phyloP scores from a whole-genome alignment of 345 rosid species.

The Eucalyptus tenuipes region DNA sequence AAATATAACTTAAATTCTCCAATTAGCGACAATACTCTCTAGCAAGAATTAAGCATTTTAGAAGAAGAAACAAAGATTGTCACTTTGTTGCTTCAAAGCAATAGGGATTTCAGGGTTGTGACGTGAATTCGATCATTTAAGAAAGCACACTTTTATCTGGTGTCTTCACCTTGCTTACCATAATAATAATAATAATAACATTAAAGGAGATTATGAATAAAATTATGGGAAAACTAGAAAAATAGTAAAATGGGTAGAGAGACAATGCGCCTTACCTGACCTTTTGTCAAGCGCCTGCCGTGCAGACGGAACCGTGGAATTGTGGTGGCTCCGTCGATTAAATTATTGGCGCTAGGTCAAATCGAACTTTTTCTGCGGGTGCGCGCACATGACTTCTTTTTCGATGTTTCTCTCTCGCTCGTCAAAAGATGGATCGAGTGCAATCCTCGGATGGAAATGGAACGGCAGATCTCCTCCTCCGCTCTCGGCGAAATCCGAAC shows the following conservation, averaged over 20 bases:
- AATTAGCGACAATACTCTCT: background rate
- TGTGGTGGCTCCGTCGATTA: background rate
- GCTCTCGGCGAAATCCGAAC: background rate
- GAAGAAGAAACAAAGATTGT: background rate
- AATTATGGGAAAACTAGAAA: background rate
- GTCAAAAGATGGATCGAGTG: background rate
- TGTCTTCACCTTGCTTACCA: background rate
- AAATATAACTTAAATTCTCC: background rate
- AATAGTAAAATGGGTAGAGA: background rate
- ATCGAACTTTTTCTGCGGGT: background rate
- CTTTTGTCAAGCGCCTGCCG: background rate
- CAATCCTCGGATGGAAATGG: background rate
- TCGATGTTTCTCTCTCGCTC: background rate
- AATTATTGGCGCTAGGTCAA: background rate
- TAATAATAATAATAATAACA: background rate
- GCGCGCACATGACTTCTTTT: background rate
- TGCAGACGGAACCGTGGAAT: background rate
- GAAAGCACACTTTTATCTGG: background rate
- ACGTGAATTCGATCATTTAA: background rate
- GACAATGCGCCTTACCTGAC: background rate
- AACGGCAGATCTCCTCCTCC: background rate
- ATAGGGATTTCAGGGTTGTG: rapidly evolving
- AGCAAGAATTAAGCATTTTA: background rate
- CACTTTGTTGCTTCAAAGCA: rapidly evolving
- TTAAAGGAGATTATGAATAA: too few species aligned